These are phyloP conservation scores for Jaltomata sinuosa DNA, from an alignment of 257 asterid genomes.

Conservation along the genomic window DNA sequence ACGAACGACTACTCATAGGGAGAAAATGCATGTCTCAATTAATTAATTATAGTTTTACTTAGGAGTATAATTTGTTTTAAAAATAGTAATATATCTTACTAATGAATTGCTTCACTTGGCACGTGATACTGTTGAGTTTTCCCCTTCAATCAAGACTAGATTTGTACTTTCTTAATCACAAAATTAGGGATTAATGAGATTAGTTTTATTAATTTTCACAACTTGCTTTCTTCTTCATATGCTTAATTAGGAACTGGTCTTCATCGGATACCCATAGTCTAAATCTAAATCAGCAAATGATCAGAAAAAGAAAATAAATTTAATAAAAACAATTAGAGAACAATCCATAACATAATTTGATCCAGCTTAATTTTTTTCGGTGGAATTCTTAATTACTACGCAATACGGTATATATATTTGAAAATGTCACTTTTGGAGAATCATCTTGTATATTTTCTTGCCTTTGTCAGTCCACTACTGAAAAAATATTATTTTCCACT, in stretches of 20 bases:
- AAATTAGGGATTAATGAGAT: neutral
- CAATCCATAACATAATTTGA: neutral
- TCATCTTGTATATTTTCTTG: neutral
- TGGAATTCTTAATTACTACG: neutral
- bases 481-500: no score
- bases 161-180: neutral
- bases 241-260: neutral
- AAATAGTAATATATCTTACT: no score
- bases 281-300: neutral
- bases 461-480: neutral
- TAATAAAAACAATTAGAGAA: neutral
- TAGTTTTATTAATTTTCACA: neutral
- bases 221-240: neutral
- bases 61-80: no score
- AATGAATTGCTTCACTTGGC: neutral
- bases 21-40: no score
- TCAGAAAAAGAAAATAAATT: neutral
- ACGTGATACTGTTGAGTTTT: conserved; percentile 18
- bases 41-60: no score
- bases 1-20: neutral
- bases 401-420: neutral
- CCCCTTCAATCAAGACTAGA: neutral
- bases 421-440: neutral
- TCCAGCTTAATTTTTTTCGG: neutral
- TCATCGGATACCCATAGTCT: neutral